Conservation (phyloP, 257 asterid species). For the Catharanthus roseus region DNA sequence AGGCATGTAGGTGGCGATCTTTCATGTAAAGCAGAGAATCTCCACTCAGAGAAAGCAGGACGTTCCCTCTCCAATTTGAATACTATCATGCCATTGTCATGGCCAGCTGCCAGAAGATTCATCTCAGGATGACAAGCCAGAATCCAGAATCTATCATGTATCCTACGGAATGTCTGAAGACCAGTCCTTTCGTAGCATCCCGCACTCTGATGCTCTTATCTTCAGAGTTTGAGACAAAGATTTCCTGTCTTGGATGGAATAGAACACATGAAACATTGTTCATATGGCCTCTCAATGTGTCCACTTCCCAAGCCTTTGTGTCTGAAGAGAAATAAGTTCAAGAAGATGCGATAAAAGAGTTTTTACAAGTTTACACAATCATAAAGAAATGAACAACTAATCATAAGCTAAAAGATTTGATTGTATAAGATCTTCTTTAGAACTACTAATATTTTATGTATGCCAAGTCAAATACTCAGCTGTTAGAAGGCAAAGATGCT, state of each 20-base stretch:
- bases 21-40: conserved; percentile 79
- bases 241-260: conserved; percentile 87
- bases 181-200: conserved; percentile 99
- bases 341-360: neutral
- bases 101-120: conserved; percentile 98
- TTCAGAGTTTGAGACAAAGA: conserved; percentile 91
- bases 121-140: conserved; percentile 94
- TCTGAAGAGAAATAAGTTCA: conserved; percentile 38
- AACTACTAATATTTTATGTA: no score
- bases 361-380: neutral
- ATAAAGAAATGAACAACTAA: neutral
- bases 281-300: conserved; percentile 96
- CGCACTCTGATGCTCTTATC: conserved; percentile 96
- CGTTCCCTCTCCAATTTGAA: conserved; percentile 97
- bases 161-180: conserved; percentile 95
- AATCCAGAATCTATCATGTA: conserved; percentile 97
- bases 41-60: conserved; percentile 82
- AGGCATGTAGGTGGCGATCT: conserved; percentile 77
- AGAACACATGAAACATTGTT: conserved; percentile 91
- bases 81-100: conserved; percentile 97
- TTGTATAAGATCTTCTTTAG: no score
- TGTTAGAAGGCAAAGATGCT: neutral
- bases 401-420: no score
- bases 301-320: conserved; percentile 99
- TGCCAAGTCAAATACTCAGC: neutral